Evolutionary conservation across 345 rosid species (phyloP), one percentile per base, ranked within the genome.

Genomic region (Salix viminalis): DNA sequence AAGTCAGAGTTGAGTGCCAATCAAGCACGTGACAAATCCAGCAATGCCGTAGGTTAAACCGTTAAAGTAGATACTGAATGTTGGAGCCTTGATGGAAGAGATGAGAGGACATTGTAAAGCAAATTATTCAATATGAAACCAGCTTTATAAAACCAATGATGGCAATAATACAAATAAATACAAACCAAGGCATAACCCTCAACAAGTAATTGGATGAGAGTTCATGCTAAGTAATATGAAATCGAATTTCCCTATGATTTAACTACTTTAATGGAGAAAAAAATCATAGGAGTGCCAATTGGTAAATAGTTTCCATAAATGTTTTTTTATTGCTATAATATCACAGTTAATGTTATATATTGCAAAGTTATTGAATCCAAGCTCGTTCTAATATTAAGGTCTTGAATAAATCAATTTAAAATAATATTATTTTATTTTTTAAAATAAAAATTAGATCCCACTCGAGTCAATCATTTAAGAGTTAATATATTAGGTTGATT

Each of bases 111-210:
- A 56, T n/a, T 23, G 9, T n/a, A 16, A n/a, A 56, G 1, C 26
- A 56, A n/a, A n/a, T 8, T n/a, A 62, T 32, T 58, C 14, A 41
- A 44, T 7, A 64, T 16, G 79, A 28, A 54, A 21, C 60, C 44
- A 56, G 67, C 74, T 64, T 73, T 81, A 73, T 77, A 69, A 2
- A 26, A 41, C 46, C 26, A 56, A 23, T 42, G 61, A 68, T 64
- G 32, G 14, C 4, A 30, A 5, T 7, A 16, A 67, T 67, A 68
- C 77, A 72, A 67, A 81, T 72, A 64, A 64, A 74, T 62, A 41
- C 56, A 74, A 74, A 64, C 15, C 28, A 14, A 46, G 62, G 66
- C 72, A 71, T 34, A 66, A 71, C 23, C 65, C 58, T 11, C 61
- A 21, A 46, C 52, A 48, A 64, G 54, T 0, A 32, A 77, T 1